Percentiles rank a stretch among this genome's conserved stretches.
phyloP scores from a whole-genome alignment of 148 eudicot genomes.

The Heliosperma pusillum region DNA sequence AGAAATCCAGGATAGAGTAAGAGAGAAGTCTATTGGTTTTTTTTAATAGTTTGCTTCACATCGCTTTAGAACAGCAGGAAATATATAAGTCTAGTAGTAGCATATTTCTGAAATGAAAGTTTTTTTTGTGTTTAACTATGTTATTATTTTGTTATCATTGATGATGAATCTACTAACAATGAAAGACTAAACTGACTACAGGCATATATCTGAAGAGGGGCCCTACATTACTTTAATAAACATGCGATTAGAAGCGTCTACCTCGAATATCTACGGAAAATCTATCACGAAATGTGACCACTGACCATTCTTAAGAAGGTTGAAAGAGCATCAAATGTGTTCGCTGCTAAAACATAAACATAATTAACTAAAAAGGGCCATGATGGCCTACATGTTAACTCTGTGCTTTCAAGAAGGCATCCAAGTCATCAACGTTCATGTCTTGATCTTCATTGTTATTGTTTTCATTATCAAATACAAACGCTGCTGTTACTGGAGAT shows the following conservation, averaged over 20 bases:
- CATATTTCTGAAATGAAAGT: no score
- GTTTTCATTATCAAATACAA: constrained; percentile 62
- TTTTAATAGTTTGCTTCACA: no score
- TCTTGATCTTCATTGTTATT: constrained; percentile 4
- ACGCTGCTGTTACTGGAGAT: constrained; percentile 66
- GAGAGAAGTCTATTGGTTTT: no score
- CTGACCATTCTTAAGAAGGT: neutral
- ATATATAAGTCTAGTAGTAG: no score
- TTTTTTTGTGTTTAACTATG: no score
- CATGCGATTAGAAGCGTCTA: neutral
- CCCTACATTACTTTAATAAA: neutral
- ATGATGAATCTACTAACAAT: no score
- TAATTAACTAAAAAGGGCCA: neutral
- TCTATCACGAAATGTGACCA: neutral
- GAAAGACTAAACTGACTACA: no score
- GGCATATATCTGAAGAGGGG: neutral
- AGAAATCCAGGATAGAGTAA: no score
- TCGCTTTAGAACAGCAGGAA: no score
- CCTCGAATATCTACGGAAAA: neutral
- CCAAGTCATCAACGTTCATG: constrained; percentile 37
- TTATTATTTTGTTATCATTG: no score
- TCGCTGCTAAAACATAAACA: constrained; percentile 9
- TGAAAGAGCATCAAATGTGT: neutral
- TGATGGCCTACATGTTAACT: constrained; percentile 16
- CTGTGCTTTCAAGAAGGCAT: constrained; percentile 63